Percentiles rank a stretch among this genome's conserved stretches.
Evolutionary conservation across 441 rosid species (phyloP).

Genomic region (Gossypium trilobum): DNA sequence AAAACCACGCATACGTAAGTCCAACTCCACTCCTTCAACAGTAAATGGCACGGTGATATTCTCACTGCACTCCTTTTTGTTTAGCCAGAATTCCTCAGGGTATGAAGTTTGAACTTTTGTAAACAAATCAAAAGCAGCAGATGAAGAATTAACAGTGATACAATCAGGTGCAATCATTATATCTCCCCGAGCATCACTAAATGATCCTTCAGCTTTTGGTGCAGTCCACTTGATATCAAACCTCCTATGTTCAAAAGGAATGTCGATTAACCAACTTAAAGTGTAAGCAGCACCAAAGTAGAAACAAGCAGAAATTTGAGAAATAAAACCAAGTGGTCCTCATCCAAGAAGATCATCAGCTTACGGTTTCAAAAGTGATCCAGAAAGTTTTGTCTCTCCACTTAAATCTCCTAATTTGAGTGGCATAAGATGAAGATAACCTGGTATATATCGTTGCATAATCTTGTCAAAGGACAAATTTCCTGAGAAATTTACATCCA

Average conservation of each 20-base stretch:
- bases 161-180: constrained; percentile 83
- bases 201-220: constrained; percentile 97
- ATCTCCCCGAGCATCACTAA: constrained; percentile 96
- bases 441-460: constrained; percentile 66
- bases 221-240: constrained; percentile 96
- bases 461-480: constrained; percentile 72
- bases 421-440: constrained; percentile 53
- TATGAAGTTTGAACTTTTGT: constrained; percentile 76
- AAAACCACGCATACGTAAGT: constrained; percentile 91
- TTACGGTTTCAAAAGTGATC: constrained; percentile 93
- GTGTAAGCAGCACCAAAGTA: neutral
- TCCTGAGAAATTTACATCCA: constrained; percentile 93
- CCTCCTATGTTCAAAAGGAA: constrained; percentile 50
- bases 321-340: neutral
- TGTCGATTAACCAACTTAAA: constrained; percentile 19
- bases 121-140: constrained; percentile 79
- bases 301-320: constrained; percentile 7
- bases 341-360: constrained; percentile 23
- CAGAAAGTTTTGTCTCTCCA: constrained; percentile 96
- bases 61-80: constrained; percentile 33
- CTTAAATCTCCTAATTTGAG: constrained; percentile 78
- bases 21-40: constrained; percentile 91
- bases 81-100: constrained; percentile 47
- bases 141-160: constrained; percentile 71
- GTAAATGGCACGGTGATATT: constrained; percentile 52